phyloP scores from a whole-genome alignment of 108 stramenopile genomes.

The Cylindrotheca closterium region DNA sequence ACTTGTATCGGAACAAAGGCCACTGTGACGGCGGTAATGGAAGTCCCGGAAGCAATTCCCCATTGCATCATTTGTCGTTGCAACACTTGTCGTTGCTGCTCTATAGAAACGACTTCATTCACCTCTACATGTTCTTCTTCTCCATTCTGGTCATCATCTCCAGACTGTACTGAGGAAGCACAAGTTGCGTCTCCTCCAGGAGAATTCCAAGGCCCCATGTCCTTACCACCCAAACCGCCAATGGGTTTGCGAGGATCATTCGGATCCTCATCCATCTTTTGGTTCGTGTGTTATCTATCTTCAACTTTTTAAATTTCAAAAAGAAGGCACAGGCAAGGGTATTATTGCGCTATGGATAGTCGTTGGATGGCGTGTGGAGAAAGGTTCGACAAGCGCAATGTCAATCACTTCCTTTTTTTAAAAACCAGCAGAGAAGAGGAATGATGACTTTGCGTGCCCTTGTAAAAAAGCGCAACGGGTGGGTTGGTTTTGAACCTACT shows the following conservation, averaged over 20 bases:
- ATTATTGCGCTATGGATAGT: no score
- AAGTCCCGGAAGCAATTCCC: slow-evolving; percentile 16
- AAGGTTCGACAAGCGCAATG: no score
- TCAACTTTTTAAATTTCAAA: no score
- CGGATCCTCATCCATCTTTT: not conserved
- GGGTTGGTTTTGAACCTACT: no score
- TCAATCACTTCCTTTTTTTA: no score
- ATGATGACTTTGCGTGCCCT: no score
- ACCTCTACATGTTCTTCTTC: not conserved
- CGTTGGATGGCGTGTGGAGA: no score
- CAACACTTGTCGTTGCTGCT: slow-evolving; percentile 1
- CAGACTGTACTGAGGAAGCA: slow-evolving; percentile 8
- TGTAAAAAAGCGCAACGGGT: no score
- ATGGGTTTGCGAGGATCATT: slow-evolving; percentile 1
- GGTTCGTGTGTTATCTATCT: no score
- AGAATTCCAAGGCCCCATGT: not conserved
- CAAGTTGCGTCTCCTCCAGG: slow-evolving; percentile 14
- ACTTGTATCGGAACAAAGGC: slow-evolving; percentile 17
- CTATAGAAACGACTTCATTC: not conserved
- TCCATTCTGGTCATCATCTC: not conserved
- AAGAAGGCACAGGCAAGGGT: no score
- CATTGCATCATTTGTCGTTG: slow-evolving; percentile 19
- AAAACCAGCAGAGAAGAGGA: no score
- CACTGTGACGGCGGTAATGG: slow-evolving; percentile 10
- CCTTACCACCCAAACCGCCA: not conserved